These are phyloP conservation scores for Pythium apleroticum DNA, from an alignment of 352 stramenopile species.

Conservation along the genomic window DNA sequence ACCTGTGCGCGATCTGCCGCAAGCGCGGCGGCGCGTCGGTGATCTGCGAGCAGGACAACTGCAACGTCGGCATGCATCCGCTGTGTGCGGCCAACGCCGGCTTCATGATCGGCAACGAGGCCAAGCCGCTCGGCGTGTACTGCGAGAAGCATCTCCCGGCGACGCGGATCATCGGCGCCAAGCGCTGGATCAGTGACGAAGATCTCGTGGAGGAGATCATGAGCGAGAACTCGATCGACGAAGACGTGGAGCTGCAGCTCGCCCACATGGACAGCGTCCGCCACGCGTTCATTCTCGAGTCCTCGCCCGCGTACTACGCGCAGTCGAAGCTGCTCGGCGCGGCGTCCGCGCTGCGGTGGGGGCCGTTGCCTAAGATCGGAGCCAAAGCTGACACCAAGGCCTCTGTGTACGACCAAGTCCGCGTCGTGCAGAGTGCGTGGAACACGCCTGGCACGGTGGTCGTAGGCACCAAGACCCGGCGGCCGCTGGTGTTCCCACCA, in stretches of 20 bases:
- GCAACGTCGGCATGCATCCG: conserved; percentile 79
- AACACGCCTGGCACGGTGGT: conserved; percentile 42
- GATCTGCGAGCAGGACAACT: conserved; percentile 78
- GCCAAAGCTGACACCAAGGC: conserved; percentile 33
- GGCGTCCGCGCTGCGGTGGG: conserved; percentile 40
- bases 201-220: conserved; percentile 85
- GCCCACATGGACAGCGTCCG: conserved; percentile 39
- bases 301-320: conserved; percentile 58
- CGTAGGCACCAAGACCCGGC: conserved; percentile 42
- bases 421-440: conserved; percentile 42
- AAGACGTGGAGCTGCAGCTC: conserved; percentile 34
- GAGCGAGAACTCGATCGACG: conserved; percentile 55
- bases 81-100: conserved; percentile 73
- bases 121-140: conserved; percentile 69
- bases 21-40: conserved; percentile 77
- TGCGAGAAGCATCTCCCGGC: conserved; percentile 82
- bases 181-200: conserved; percentile 84
- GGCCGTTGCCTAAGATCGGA: conserved; percentile 7
- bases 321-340: conserved; percentile 47
- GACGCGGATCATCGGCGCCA: conserved; percentile 65
- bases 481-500: conserved; percentile 51
- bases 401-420: conserved; percentile 29
- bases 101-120: conserved; percentile 77
- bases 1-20: conserved; percentile 76
- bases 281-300: conserved; percentile 77